Base-by-base conservation (phyloP, 75 land plant species). In the Pinus taeda region DNA sequence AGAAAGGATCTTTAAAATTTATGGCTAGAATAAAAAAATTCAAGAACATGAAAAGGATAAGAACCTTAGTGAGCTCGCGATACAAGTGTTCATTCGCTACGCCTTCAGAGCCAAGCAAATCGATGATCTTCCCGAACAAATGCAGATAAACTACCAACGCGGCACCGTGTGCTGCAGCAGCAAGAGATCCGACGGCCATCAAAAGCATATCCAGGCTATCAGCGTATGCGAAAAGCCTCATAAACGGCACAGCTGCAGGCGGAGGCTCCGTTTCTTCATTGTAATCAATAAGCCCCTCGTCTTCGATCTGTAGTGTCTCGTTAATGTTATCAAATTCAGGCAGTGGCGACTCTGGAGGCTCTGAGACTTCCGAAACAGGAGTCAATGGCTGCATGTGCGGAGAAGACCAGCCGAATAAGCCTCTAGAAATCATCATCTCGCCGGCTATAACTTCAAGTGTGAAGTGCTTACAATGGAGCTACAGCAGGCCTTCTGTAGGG, bases 361-460 rank as follows among this genome's bases (percentile, higher is more conserved):
- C 88, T n/a, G 88, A 86, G 18, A 86, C 88, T 60, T 86, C 88
- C 0, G 88, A 86, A 22, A 86, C 88, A 14, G 88, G 88, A 18
- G 88, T 86, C 73, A 86, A 73, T 71, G 88, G 88, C 71, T 86
- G 88, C 14, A 86, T 76, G 66, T 86, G 88, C 30, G 88, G 87
- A 24, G 88, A 82, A 30, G 88, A 86, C 88, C 86, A 84, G 30
- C 88, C 88, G 42, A 86, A 86, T 59, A 86, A 74, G 13, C 87
- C 78, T 86, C 79, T 86, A 14, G 85, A 75, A 37, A 86, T 57
- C 88, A 86, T 86, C 26, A 60, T 81, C 26, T 65, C 69, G 36
- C 39, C 3, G 1, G 20, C 69, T 36, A 33, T 4, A 65, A 17
- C 0, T 5, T 65, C 18, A 36, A 1, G n/a, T 15, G 33, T 33